Evolutionary conservation across 1,284 basidiomycete genomes (phyloP), one percentile per base, ranked within the genome.

Genomic region (Mycosarcoma maydis): DNA sequence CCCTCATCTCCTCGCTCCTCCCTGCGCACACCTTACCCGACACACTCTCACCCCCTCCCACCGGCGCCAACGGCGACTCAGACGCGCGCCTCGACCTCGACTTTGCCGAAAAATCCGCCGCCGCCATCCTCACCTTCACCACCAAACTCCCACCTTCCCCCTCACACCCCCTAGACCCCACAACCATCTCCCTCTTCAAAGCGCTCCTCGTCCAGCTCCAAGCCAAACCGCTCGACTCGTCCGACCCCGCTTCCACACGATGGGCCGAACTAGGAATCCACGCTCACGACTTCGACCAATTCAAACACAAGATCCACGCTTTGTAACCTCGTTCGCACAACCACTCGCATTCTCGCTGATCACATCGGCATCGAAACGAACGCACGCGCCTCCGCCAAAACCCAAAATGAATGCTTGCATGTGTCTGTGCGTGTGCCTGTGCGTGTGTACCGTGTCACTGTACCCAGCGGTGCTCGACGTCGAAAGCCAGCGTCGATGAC

Each of bases 71-170:
- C 67, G 92, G 90, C 6, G 90, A 91, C 72, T 5, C 50, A 10
- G 69, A 77, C 81, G 83, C 38, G 27, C 87, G 87, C 20, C 84
- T 84, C 7, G 94, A 96, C 81, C 76, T 84, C 4, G 91, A 94
- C 74, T 91, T 90, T 59, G 88, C 90, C 77, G 92, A 94, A 83
- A 93, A 93, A 80, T 84, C 89, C 0, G 77, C 90, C 16, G 85
- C 88, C 85, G 89, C 83, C 45, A 82, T 86, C 11, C 10, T 72
- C 32, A 61, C 72, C 13, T 78, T 82, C n/a, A 80, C 60, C 16
- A 33, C 48, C 16, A 61, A 67, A 40, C 41, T 58, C 8, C 36
- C 36, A 3, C 2, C 32, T 16, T 13, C n/a, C 36, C 7, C 42
- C 51, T 16, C 2, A 33, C 6, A 2, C 32, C 0, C 0, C 24